These are phyloP conservation scores for Eragrostis tef DNA, from an alignment of 202 grass and related monocot species.

Conservation along the genomic window DNA sequence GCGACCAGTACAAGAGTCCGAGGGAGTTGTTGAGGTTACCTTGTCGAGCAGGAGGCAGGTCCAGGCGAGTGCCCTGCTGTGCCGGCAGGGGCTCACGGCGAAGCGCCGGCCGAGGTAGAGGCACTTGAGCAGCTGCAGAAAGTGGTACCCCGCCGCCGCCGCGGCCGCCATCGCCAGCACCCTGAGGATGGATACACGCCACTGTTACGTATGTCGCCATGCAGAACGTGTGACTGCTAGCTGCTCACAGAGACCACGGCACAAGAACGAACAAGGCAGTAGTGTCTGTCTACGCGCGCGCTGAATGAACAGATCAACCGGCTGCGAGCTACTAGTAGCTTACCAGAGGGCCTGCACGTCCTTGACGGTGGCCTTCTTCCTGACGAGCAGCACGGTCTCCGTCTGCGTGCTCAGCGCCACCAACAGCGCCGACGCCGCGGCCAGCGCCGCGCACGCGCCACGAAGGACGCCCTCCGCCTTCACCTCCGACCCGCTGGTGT, in stretches of 20 bases:
- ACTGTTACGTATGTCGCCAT: not conserved
- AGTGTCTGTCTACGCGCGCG: too few species aligned
- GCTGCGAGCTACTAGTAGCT: not conserved
- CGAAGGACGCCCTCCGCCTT: slow-evolving; percentile 61
- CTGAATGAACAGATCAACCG: not conserved
- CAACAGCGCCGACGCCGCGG: slow-evolving; percentile 62
- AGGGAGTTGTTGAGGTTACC: slow-evolving; percentile 44
- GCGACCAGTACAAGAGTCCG: not conserved
- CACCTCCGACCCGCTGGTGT: slow-evolving; percentile 27
- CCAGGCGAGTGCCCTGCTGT: slow-evolving; percentile 54
- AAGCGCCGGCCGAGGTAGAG: slow-evolving; percentile 49
- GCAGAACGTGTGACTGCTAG: not conserved
- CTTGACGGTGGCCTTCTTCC: slow-evolving; percentile 65
- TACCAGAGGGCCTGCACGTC: slow-evolving; percentile 82
- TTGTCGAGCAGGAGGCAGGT: slow-evolving; percentile 68
- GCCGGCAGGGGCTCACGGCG: slow-evolving; percentile 42
- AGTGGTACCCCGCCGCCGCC: slow-evolving; percentile 61
- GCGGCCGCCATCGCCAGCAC: slow-evolving; percentile 48
- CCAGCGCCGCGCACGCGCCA: slow-evolving; percentile 51
- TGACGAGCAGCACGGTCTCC: slow-evolving; percentile 65
- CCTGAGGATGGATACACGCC: slow-evolving; percentile 19
- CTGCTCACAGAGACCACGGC: not conserved
- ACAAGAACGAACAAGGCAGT: not conserved
- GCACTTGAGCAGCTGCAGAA: slow-evolving; percentile 74
- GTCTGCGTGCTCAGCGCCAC: slow-evolving; percentile 74